Percentiles rank a stretch among this genome's conserved stretches.
These are phyloP conservation scores for Takashimella koratensis DNA, from an alignment of 1,284 basidiomycete genomes.

Conservation along the genomic window DNA sequence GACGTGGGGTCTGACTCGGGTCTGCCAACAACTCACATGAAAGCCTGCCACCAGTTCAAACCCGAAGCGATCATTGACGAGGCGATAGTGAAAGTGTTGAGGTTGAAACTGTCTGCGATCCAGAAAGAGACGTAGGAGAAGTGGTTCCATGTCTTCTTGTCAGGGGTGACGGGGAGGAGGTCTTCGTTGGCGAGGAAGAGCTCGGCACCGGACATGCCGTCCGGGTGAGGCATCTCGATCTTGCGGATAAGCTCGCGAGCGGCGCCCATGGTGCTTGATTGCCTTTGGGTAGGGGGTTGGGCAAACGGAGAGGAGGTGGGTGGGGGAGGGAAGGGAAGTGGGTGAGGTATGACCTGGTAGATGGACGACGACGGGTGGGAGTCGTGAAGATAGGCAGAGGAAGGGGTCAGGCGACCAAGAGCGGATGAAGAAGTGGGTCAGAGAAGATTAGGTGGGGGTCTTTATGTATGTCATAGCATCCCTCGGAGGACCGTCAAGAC, in stretches of 20 bases:
- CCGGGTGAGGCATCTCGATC: conserved; percentile 57
- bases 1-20: too few relatives aligned
- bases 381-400: too few relatives aligned
- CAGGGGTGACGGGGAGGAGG: conserved; percentile 30
- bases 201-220: conserved; percentile 54
- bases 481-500: too few relatives aligned
- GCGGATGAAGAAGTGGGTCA: too few relatives aligned
- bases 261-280: too few relatives aligned
- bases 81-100: conserved; percentile 63
- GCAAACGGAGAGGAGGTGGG: background rate
- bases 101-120: conserved; percentile 75
- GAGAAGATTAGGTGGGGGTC: too few relatives aligned
- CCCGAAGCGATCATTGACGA: conserved; percentile 67
- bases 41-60: conserved; percentile 72
- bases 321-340: background rate
- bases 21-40: conserved; percentile 7
- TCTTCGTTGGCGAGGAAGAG: conserved; percentile 57
- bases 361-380: too few relatives aligned
- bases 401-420: too few relatives aligned
- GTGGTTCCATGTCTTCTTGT: conserved; percentile 41
- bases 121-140: conserved; percentile 55
- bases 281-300: too few relatives aligned
- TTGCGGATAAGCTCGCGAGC: conserved; percentile 22
- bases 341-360: background rate
- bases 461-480: too few relatives aligned